A percentile compares a stretch with the other conserved stretches of the same genome.
Evolutionary conservation across 129 eudicot species (phyloP).

Genomic region (Logfia minima): DNA sequence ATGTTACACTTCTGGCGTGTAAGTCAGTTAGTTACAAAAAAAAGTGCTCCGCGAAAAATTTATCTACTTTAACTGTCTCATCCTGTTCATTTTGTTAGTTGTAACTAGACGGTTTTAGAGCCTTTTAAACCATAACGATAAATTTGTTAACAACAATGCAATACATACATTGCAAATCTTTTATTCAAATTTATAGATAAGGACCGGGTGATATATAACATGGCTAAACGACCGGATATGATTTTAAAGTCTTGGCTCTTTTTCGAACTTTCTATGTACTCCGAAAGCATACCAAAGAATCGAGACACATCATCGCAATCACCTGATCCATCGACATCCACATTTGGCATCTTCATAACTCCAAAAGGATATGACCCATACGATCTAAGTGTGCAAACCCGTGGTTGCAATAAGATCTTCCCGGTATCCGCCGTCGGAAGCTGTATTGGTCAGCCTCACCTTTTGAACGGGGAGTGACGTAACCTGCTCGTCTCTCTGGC

Average conservation of each 20-base stretch:
- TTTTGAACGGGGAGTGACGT: slow-evolving; percentile 40
- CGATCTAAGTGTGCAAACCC: slow-evolving; percentile 81
- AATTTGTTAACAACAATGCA: background rate
- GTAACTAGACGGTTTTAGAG: too few relatives aligned
- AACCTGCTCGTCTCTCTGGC: slow-evolving; percentile 30
- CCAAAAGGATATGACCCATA: slow-evolving; percentile 62
- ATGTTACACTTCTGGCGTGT: too few relatives aligned
- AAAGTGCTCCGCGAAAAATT: too few relatives aligned
- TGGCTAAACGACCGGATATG: slow-evolving; percentile 92
- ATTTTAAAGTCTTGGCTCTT: slow-evolving; percentile 86
- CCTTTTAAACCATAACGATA: background rate
- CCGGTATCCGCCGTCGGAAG: slow-evolving; percentile 27
- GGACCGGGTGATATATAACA: slow-evolving; percentile 42
- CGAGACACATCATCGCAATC: slow-evolving; percentile 50
- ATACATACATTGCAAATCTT: background rate
- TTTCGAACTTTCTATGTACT: slow-evolving; percentile 82
- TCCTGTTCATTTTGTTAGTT: too few relatives aligned
- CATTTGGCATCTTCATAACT: slow-evolving; percentile 38
- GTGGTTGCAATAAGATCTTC: slow-evolving; percentile 77
- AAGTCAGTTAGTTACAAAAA: too few relatives aligned
- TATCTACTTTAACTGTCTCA: too few relatives aligned
- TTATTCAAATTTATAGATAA: background rate
- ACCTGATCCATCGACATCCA: slow-evolving; percentile 13
- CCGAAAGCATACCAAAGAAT: slow-evolving; percentile 66
- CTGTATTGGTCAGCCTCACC: slow-evolving; percentile 23